Evolutionary conservation across 331 rosid genomes (phyloP), one percentile per base, ranked within the genome.

Genomic region (Ulmus americana): DNA sequence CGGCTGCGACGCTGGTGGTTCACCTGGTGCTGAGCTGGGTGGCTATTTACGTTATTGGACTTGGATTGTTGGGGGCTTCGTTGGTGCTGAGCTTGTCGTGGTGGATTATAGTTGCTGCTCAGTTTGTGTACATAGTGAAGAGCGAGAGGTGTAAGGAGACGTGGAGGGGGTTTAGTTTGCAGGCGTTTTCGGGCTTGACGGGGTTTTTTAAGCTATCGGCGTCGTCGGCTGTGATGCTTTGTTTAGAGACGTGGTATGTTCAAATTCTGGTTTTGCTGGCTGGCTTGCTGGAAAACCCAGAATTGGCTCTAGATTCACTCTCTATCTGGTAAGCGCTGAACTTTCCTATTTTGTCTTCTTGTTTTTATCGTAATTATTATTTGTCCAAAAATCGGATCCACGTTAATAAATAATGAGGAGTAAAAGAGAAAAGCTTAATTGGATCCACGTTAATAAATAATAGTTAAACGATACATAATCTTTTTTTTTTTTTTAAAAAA

Each of bases 191-290:
- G 0, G 95, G 91, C 6, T 61, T 90, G 74, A 46, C 68, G 0
- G 74, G 49, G n/a, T 90, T 90, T 38, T 84, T 90, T 61, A 90
- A 72, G 70, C 11, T 90, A 5, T 90, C 95, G 0, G 84, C 70
- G 2, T 88, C 97, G 0, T 84, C 91, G 0, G 97, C 97, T 0
- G 85, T 90, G 59, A 90, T 90, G 97, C 70, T 90, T 0, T 90
- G 95, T 40, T 62, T 86, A 7, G 97, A 90, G 44, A 64, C 88
- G 0, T 90, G 97, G 97, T 90, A 90, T 16, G 83, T 81, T 38
- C 95, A 90, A 73, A 79, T 90, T 70, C 64, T 90, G 11, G 97
- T 90, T 22, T 67, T 90, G 70, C 72, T 86, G 3, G 97, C 97
- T 0, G 97, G 97, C 0, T 58, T 86, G 80, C 88, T 86, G 1